These are phyloP conservation scores for Rhynchospora breviuscula DNA, from an alignment of 176 grass and related monocot species.

Conservation along the genomic window DNA sequence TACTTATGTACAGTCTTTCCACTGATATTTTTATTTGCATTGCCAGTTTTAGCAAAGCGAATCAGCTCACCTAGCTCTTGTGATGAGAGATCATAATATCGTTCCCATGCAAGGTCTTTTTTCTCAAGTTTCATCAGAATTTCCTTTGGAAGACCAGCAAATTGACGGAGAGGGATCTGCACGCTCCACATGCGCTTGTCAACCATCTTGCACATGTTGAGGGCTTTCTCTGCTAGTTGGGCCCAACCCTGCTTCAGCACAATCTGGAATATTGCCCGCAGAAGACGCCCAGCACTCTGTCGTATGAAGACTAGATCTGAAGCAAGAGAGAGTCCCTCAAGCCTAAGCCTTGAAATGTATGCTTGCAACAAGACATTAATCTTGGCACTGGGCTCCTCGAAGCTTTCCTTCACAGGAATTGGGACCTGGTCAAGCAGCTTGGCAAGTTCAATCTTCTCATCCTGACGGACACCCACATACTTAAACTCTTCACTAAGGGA, in stretches of 20 bases:
- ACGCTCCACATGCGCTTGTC: slow-evolving; percentile 97
- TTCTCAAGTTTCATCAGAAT: slow-evolving; percentile 94
- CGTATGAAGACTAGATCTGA: slow-evolving; percentile 92
- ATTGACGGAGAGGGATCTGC: slow-evolving; percentile 84
- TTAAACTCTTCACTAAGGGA: slow-evolving; percentile 97
- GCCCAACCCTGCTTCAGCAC: slow-evolving; percentile 94
- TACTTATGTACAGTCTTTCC: slow-evolving; percentile 62
- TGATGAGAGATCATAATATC: slow-evolving; percentile 82
- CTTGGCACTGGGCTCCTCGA: slow-evolving; percentile 96
- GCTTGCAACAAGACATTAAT: slow-evolving; percentile 95
- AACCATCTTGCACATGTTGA: slow-evolving; percentile 97
- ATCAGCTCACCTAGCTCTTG: slow-evolving; percentile 94
- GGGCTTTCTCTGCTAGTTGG: slow-evolving; percentile 78
- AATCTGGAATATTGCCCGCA: slow-evolving; percentile 79
- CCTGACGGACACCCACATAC: slow-evolving; percentile 81
- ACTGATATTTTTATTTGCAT: slow-evolving; percentile 16
- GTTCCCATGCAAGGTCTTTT: slow-evolving; percentile 91
- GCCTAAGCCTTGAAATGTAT: slow-evolving; percentile 82
- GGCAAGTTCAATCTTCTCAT: slow-evolving; percentile 94
- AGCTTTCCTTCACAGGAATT: slow-evolving; percentile 97
- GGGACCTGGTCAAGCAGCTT: slow-evolving; percentile 91
- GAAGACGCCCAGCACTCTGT: slow-evolving; percentile 87
- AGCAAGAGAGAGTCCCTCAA: slow-evolving; percentile 83
- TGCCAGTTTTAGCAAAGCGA: slow-evolving; percentile 61
- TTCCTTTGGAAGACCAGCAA: slow-evolving; percentile 86